Conservation (phyloP, 805 yeast species). For the Brettanomyces sp. region DNA sequence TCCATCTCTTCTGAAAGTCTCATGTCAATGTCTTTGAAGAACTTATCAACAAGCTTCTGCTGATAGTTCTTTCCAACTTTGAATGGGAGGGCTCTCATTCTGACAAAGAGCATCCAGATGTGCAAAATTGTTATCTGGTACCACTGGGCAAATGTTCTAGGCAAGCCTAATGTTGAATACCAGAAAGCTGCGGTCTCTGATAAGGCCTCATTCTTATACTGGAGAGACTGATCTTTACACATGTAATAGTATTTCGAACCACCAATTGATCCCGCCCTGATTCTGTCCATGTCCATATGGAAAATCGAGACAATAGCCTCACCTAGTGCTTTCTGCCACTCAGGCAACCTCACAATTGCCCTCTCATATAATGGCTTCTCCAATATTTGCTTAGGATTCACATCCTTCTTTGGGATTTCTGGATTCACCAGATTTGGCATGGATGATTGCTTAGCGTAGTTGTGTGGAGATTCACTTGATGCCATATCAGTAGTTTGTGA, state of each 20-base stretch:
- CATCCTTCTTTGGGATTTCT: slow-evolving; percentile 26
- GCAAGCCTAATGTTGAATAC: slow-evolving; percentile 75
- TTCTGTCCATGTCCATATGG: slow-evolving; percentile 80
- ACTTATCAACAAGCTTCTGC: slow-evolving; percentile 81
- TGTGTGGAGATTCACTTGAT: slow-evolving; percentile 14
- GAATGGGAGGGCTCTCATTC: slow-evolving; percentile 95
- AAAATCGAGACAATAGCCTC: slow-evolving; percentile 54
- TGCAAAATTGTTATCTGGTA: slow-evolving; percentile 86
- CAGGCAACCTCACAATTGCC: slow-evolving; percentile 28
- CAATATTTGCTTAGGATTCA: slow-evolving; percentile 24
- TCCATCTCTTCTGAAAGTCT: slow-evolving; percentile 82
- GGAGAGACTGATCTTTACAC: slow-evolving; percentile 79
- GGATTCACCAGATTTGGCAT: slow-evolving; percentile 27
- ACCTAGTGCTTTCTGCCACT: slow-evolving; percentile 50
- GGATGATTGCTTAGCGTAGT: slow-evolving; percentile 23
- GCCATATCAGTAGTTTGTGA: not conserved
- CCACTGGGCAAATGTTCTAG: slow-evolving; percentile 91
- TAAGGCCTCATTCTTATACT: slow-evolving; percentile 62
- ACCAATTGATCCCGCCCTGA: slow-evolving; percentile 90
- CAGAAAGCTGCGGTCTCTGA: slow-evolving; percentile 72
- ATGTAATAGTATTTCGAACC: slow-evolving; percentile 81
- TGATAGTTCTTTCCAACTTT: slow-evolving; percentile 84
- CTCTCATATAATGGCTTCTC: slow-evolving; percentile 21
- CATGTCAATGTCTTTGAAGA: slow-evolving; percentile 82
- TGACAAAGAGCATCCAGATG: slow-evolving; percentile 85